Evolutionary conservation across 1,284 basidiomycete species (phyloP).

Genomic region (Chondrostereum purpureum): DNA sequence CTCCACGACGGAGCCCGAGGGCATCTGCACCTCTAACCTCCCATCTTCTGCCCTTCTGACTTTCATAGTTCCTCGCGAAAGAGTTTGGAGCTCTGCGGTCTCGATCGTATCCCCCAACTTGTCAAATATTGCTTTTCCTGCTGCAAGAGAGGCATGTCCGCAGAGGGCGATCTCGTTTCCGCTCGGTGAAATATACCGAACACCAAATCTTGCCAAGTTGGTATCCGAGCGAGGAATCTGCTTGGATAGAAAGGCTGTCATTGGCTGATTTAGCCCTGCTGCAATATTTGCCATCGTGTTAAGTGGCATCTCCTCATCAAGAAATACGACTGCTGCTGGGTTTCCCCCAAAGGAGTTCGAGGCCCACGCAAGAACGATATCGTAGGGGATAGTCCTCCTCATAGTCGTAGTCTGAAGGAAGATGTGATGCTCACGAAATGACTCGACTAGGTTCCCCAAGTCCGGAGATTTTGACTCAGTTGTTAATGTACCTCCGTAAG

Average conservation of each 20-base stretch:
- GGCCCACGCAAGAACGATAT: conserved; percentile 45
- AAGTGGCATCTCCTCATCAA: conserved; percentile 24
- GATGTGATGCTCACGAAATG: no score
- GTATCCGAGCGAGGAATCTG: conserved; percentile 15
- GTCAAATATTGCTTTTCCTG: conserved; percentile 35
- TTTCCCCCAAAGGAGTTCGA: conserved; percentile 38
- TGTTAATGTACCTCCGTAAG: no score
- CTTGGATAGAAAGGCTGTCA: conserved; percentile 34
- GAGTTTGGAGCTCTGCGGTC: conserved; percentile 30
- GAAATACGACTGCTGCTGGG: conserved; percentile 43
- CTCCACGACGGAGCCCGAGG: conserved; percentile 21
- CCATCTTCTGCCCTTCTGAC: conserved; percentile 24
- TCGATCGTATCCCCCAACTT: conserved; percentile 20
- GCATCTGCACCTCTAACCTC: conserved; percentile 37
- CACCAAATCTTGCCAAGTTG: conserved; percentile 23
- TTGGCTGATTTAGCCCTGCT: conserved; percentile 41
- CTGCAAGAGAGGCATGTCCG: conserved; percentile 46
- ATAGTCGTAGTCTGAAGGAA: background rate
- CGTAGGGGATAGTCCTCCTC: conserved; percentile 15
- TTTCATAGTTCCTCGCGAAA: conserved; percentile 17
- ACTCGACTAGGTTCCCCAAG: no score
- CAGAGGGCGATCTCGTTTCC: conserved; percentile 33
- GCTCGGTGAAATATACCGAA: conserved; percentile 34
- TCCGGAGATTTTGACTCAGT: no score
- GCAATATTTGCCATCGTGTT: conserved; percentile 30